Evolutionary conservation across 2,329 filamentous ascomycete species (phyloP), one percentile per base, ranked within the genome.

Genomic region (Beauveria asiatica): DNA sequence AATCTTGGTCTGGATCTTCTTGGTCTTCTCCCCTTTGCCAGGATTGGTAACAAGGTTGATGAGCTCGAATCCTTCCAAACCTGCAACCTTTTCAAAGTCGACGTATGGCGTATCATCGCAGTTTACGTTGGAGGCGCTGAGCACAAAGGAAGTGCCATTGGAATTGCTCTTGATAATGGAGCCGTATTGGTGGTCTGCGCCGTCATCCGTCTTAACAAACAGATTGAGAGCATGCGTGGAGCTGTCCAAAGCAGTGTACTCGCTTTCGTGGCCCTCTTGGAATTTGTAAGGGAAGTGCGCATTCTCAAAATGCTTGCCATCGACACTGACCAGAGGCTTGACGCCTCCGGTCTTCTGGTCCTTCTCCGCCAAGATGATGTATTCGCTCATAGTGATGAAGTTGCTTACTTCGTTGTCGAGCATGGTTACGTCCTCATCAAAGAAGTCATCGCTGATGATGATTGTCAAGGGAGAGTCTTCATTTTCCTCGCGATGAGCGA

Each of bases 151-250:
- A 0, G 94, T 99, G 58, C 94, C 94, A 70, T 99, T 97, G 67
- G 92, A 97, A 77, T 99, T 99, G 70, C 92, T 97, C 83, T 97
- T 99, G 74, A 99, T 85, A 66, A 99, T 90, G 25, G 88, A 88
- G 42, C 94, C 94, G 67, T 89, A 92, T 62, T 88, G 83, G 55
- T 82, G 83, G 19, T 84, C 87, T 55, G 78, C 71, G 3, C 78
- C 77, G 45, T 81, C 82, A 67, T 89, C 87, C 45, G 90, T 90
- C 0, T 89, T 92, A 51, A 97, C 93, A 69, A 97, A 95, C 61
- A 99, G 76, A 75, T 97, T 97, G 61, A 99, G 83, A 1, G 94
- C 89, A 72, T 97, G 93, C 0, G 92, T 96, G 1, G 91, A 94
- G 73, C 92, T 97, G 71, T 97, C 92, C 33, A 99, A 80, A 3